Evolutionary conservation across 148 eudicot genomes (phyloP), one percentile per base, ranked within the genome.

Genomic region (Polygonum maritimum): DNA sequence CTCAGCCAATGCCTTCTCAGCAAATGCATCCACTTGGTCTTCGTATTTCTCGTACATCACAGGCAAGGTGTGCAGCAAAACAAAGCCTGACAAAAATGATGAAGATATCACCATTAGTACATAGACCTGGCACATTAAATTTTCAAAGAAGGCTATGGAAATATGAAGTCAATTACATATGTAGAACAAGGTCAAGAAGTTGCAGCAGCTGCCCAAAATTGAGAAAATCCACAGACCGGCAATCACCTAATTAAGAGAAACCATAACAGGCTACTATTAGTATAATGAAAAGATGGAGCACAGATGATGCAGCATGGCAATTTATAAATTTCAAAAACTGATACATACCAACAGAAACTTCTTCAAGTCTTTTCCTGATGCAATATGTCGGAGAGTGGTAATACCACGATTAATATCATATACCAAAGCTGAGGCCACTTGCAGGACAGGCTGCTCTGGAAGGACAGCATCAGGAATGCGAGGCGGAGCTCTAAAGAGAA

Each of bases 41-140:
- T 92, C 97, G 16, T 89, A 85, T 75, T 89, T 92, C 83, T 95
- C 98, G 52, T 95, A 95, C 8, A 92, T 82, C 73, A 89, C 78
- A 1, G 98, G 98, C 51, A 95, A 78, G 2, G 98, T 89, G 82
- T 89, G 94, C 81, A 95, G 74, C 84, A 87, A 75, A 74, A 92
- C 85, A 77, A 90, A 90, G 75, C 77, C 98, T 95, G 16, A 4
- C 4, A 16, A 7, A 67, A 11, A 1, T 15, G 16, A 15, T 16
- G 19, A 10, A 36, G 16, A 5, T 1, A 15, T 10, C 8, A 48
- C 22, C 22, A 47, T 73, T 16, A 11, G 18, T 22, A 31, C 38
- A 75, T 36, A 70, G 57, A 69, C 62, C 40, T 12, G 2, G 39
- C 39, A 33, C 10, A 0, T 33, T 31, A 3, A 4, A 14, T 15